Evolutionary conservation across 208 protist genomes (phyloP), one percentile per base, ranked within the genome.

Genomic region (Trypanosomatidae sp.): DNA sequence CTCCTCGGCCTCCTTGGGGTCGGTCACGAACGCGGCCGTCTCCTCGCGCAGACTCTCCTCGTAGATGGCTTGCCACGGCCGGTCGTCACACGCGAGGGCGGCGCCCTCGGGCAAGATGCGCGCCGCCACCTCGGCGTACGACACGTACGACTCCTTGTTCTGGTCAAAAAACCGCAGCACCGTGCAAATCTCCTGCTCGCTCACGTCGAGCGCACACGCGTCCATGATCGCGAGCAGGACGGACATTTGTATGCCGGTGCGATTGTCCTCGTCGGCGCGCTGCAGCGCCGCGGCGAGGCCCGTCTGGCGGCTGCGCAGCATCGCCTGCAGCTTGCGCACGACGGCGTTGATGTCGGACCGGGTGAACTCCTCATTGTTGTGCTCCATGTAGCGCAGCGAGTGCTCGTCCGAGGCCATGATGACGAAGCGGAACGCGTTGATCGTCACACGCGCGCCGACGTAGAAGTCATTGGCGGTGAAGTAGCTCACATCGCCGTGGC

Each of bases 371-470:
- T 74, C 55, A 8, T 66, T 54, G 55, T 94, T 80, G 39, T 61
- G 38, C 66, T 97, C 94, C 90, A 97, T 96, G 66, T 90, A 96
- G 33, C 67, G 51, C 10, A 96, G 66, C 11, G 88, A 90, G 53
- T 69, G 84, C 30, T 94, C 82, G 48, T 96, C 75, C 1, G 88
- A 88, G 38, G 74, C 67, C 35, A 85, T 57, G 24, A 97, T 56
- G 22, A 88, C 42, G 52, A 97, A 95, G 0, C 67, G 56, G 51
- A 76, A 87, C 2, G 48, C 45, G 69, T 94, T 89, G 18, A 96
- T 59, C 19, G 56, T 46, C 5, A 94, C 51, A 4, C 51, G 49
- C 0, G 84, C 87, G 13, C 89, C 93, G 22, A 96, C 83, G 66
- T 68, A 93, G 33, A 96, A 88, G 64, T 96, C 86, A 32, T 77